A percentile compares a stretch with the other conserved stretches of the same genome.
Conservation (phyloP, 441 rosid species). For the Flueggea neowawraea region DNA sequence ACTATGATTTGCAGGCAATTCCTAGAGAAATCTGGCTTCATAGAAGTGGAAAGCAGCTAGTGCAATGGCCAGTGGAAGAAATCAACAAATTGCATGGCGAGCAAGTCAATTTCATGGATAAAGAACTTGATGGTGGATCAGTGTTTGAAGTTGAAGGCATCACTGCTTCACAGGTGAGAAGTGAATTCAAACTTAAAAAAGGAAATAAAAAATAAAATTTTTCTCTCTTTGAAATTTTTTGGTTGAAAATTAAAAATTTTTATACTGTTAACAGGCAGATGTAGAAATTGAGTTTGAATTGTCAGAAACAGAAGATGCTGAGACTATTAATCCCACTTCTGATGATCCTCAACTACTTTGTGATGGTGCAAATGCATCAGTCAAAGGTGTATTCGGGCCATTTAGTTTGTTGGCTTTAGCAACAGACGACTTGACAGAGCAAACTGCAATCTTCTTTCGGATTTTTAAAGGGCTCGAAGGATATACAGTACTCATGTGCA, state of each 20-base stretch:
- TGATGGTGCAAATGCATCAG: conserved; percentile 26
- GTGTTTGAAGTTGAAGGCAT: conserved; percentile 39
- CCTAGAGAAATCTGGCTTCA: conserved; percentile 67
- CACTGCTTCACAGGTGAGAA: conserved; percentile 40
- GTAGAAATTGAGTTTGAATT: conserved; percentile 43
- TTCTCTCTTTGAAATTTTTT: background rate
- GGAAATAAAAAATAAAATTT: background rate
- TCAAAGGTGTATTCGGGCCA: conserved; percentile 47
- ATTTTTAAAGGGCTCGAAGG: conserved; percentile 35
- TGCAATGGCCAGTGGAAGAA: conserved; percentile 70
- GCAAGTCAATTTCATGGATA: conserved; percentile 15
- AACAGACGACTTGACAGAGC: conserved; percentile 50
- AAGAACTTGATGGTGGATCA: conserved; percentile 28
- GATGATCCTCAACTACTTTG: conserved; percentile 42
- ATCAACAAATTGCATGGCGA: conserved; percentile 25
- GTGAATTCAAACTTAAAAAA: too few species aligned
- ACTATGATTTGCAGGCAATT: conserved; percentile 35
- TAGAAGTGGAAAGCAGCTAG: conserved; percentile 43
- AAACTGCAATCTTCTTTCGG: conserved; percentile 62
- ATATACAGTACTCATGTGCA: conserved; percentile 54
- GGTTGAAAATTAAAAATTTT: background rate
- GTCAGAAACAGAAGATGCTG: conserved; percentile 34
- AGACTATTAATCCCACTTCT: conserved; percentile 21
- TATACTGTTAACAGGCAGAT: conserved; percentile 32
- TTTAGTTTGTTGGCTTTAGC: conserved; percentile 68